A percentile compares a stretch with the other conserved stretches of the same genome.
These are phyloP conservation scores for Auricularia cornea DNA, from an alignment of 768 basidiomycete genomes.

Conservation along the genomic window DNA sequence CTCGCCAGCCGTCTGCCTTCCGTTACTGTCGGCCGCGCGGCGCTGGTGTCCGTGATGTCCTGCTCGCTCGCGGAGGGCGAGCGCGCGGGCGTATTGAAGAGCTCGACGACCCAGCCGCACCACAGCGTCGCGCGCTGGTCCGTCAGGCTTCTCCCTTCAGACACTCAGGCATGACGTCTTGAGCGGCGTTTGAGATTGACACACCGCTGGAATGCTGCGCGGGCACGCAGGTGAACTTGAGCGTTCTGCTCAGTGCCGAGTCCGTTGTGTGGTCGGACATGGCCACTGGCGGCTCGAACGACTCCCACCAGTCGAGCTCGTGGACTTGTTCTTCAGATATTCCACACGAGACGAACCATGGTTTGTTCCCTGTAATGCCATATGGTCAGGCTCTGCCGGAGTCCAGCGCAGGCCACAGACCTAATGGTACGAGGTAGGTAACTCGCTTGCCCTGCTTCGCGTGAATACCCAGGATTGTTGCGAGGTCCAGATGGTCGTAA, in stretches of 20 bases:
- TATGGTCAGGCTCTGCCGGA: not conserved
- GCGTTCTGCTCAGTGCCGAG: constrained; percentile 1
- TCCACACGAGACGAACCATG: constrained; percentile 22
- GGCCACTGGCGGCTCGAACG: not conserved
- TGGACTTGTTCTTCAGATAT: constrained; percentile 16
- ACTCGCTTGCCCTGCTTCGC: constrained; percentile 14
- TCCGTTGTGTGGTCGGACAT: not conserved
- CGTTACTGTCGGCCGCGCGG: not conserved
- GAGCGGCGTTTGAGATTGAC: not conserved
- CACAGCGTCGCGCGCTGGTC: constrained; percentile 31
- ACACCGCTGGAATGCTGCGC: constrained; percentile 36
- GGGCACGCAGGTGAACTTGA: constrained; percentile 31
- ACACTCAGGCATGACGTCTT: not conserved
- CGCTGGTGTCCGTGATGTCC: constrained; percentile 7
- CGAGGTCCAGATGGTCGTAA: constrained; percentile 36
- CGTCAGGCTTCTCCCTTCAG: constrained; percentile 24
- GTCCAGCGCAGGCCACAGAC: constrained; percentile 5
- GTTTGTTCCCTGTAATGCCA: constrained; percentile 16
- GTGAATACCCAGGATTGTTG: constrained; percentile 22
- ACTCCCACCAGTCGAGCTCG: constrained; percentile 4
- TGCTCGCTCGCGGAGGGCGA: constrained; percentile 8
- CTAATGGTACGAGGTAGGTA: constrained; percentile 32
- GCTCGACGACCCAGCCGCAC: constrained; percentile 34
- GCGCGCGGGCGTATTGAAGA: constrained; percentile 2
- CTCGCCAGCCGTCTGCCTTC: not conserved